Conservation (phyloP, 345 rosid species). For the Moringa oleifera region DNA sequence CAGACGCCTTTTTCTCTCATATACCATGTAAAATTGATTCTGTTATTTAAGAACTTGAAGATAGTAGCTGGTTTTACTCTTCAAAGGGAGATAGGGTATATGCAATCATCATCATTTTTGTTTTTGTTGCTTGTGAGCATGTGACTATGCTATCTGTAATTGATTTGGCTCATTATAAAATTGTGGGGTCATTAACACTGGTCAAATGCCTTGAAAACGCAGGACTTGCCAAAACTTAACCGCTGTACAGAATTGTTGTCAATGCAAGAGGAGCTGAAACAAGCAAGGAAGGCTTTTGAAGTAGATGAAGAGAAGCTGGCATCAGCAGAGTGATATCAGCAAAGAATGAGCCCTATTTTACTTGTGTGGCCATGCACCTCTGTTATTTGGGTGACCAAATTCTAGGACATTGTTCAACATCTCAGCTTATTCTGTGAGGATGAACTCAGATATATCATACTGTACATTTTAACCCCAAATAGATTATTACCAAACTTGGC, state of each 20-base stretch:
- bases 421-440: too few species aligned
- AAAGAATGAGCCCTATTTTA: neutral
- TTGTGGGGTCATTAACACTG: neutral
- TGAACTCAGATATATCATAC: too few species aligned
- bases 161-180: conserved; percentile 2
- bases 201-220: conserved; percentile 20
- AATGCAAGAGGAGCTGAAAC: conserved; percentile 96
- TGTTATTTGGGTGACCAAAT: too few species aligned
- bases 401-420: too few species aligned
- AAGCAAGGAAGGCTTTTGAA: conserved; percentile 94
- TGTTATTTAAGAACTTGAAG: neutral
- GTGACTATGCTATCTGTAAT: neutral
- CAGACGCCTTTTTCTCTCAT: neutral
- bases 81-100: neutral
- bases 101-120: neutral
- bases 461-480: too few species aligned
- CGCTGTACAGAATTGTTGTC: conserved; percentile 78
- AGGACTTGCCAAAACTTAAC: conserved; percentile 85
- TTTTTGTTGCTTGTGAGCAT: neutral
- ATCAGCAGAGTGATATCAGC: conserved; percentile 26
- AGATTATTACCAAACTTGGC: too few species aligned
- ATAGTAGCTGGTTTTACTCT: neutral
- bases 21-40: neutral
- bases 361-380: neutral
- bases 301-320: conserved; percentile 82